A percentile compares a stretch with the other conserved stretches of the same genome.
These are phyloP conservation scores for Kregervanrija delftensis DNA, from an alignment of 805 yeast species.

Conservation along the genomic window DNA sequence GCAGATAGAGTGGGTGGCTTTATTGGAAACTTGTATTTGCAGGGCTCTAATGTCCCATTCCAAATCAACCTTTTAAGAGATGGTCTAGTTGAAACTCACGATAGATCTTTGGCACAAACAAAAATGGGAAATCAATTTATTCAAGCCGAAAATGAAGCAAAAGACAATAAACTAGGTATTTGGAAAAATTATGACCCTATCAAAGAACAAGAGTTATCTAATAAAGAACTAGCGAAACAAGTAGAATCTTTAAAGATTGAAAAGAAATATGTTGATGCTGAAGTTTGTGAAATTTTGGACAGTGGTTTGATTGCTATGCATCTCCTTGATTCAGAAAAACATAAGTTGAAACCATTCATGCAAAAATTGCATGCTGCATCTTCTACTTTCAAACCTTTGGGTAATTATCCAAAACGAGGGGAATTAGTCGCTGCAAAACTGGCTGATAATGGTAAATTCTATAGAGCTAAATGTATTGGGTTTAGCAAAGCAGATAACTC, in stretches of 20 bases:
- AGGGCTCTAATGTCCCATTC: conserved; percentile 45
- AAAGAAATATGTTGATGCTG: conserved; percentile 41
- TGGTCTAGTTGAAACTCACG: conserved; percentile 64
- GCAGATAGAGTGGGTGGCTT: conserved; percentile 78
- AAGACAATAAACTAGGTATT: conserved; percentile 46
- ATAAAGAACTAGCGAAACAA: conserved; percentile 14
- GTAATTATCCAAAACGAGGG: conserved; percentile 39
- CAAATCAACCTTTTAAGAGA: conserved; percentile 50
- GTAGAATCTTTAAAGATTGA: conserved; percentile 21
- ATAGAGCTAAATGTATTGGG: conserved; percentile 48
- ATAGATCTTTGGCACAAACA: conserved; percentile 52
- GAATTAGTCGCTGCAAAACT: conserved; percentile 52
- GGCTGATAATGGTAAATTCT: conserved; percentile 45
- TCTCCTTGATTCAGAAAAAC: conserved; percentile 31
- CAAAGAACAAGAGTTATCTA: conserved; percentile 24
- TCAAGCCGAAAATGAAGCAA: conserved; percentile 60
- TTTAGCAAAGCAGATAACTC: conserved; percentile 37
- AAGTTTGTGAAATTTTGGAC: conserved; percentile 41
- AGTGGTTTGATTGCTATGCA: conserved; percentile 43
- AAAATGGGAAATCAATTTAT: conserved; percentile 46
- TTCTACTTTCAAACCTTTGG: conserved; percentile 29
- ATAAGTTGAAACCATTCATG: conserved; percentile 38
- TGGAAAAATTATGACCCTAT: conserved; percentile 57
- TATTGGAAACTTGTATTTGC: conserved; percentile 59
- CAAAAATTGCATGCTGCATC: conserved; percentile 35